Conservation (phyloP, 2,329 filamentous ascomycete genomes). For the Simplicillium aogashimaense region DNA sequence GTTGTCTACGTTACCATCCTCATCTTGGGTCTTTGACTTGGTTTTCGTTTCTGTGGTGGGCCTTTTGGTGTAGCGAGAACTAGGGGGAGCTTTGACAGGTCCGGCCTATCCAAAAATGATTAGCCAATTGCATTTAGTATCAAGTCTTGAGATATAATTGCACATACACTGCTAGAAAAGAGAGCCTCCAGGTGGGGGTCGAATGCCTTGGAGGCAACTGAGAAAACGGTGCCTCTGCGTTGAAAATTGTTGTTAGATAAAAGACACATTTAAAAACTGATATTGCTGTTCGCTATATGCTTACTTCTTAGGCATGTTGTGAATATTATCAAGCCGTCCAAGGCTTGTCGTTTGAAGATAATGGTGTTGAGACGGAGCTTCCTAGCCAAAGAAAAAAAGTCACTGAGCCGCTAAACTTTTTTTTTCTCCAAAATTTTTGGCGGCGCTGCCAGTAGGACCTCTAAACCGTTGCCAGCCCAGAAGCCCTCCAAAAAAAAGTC, state of each 20-base stretch:
- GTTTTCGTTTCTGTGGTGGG: constrained; percentile 13
- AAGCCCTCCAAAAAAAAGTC: too few relatives aligned
- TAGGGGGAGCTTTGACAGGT: constrained; percentile 35
- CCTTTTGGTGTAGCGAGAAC: constrained; percentile 32
- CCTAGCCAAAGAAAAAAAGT: too few relatives aligned
- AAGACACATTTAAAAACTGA: not conserved
- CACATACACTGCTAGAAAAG: constrained; percentile 63
- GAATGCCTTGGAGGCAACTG: constrained; percentile 42
- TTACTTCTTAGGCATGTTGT: constrained; percentile 11
- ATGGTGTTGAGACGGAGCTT: too few relatives aligned
- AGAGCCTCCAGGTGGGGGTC: constrained; percentile 62
- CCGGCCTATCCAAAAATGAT: constrained; percentile 29
- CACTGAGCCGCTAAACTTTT: not conserved
- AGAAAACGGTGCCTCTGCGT: constrained; percentile 26
- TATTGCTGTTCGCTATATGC: not conserved
- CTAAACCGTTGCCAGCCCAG: too few relatives aligned
- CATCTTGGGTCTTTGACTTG: constrained; percentile 18
- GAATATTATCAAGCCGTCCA: too few relatives aligned
- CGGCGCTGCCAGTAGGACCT: not conserved
- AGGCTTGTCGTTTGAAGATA: too few relatives aligned
- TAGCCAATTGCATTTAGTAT: not conserved
- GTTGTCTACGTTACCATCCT: constrained; percentile 12
- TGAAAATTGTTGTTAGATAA: constrained; percentile 9
- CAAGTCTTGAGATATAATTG: not conserved
- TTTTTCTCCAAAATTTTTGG: not conserved